Percentiles rank a stretch among this genome's conserved stretches.
phyloP scores from a whole-genome alignment of 2,329 filamentous ascomycete genomes.

The Diaporthe amygdali region DNA sequence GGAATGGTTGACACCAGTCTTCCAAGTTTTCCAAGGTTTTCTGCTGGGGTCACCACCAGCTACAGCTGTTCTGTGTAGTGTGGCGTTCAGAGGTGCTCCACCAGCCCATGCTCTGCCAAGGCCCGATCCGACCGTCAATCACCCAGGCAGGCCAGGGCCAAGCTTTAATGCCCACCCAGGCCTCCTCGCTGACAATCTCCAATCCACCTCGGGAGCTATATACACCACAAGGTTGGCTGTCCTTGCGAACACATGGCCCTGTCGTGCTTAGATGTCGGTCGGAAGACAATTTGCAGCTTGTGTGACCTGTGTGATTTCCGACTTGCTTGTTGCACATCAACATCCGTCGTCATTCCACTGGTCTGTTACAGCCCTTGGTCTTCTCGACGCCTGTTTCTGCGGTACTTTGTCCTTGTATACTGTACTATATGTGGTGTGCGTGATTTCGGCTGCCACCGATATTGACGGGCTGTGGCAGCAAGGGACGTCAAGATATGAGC shows the following conservation, averaged over 20 bases:
- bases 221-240: background rate
- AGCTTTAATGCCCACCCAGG: background rate
- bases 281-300: background rate
- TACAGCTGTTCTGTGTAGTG: background rate
- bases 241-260: background rate
- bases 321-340: slow-evolving; percentile 1
- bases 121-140: slow-evolving; percentile 11
- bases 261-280: background rate
- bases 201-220: background rate
- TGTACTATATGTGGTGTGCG: background rate
- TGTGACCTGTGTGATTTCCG: background rate
- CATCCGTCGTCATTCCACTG: background rate
- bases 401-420: background rate
- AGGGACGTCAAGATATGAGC: background rate
- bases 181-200: background rate
- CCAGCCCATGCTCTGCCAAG: slow-evolving; percentile 4
- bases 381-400: background rate
- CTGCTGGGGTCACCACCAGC: background rate
- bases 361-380: background rate
- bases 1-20: slow-evolving; percentile 6
- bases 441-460: background rate
- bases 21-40: slow-evolving; percentile 14
- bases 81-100: slow-evolving; percentile 5
- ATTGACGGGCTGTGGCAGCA: background rate
- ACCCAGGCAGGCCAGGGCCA: slow-evolving; percentile 6